Conservation (phyloP, 2,329 filamentous ascomycete species). For the Apiospora koreana region DNA sequence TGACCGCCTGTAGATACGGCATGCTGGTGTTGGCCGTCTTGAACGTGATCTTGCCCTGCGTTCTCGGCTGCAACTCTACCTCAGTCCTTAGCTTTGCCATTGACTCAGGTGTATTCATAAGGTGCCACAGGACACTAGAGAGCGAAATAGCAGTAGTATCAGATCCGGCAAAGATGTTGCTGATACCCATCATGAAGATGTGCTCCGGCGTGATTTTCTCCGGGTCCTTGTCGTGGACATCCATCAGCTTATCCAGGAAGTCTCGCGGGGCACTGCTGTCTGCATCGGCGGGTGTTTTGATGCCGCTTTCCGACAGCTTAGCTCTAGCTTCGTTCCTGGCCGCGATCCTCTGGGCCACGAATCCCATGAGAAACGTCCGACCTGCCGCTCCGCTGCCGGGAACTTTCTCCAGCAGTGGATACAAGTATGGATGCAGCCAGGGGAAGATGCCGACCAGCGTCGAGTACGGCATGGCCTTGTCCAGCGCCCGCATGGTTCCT, state of each 20-base stretch:
- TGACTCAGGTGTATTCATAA: conserved; percentile 25
- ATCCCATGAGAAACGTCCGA: not conserved
- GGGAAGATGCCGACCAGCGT: not conserved
- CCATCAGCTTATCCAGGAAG: not conserved
- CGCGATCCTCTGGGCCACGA: not conserved
- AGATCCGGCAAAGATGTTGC: conserved; percentile 35
- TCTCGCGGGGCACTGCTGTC: not conserved
- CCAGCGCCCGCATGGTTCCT: not conserved
- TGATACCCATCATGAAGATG: not conserved
- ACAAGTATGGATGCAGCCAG: not conserved
- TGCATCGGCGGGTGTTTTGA: not conserved
- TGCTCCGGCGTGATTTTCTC: not conserved
- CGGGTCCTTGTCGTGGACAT: not conserved
- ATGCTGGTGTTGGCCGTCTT: not conserved
- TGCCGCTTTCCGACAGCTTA: not conserved
- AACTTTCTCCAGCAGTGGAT: not conserved
- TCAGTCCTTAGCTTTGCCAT: conserved; percentile 39
- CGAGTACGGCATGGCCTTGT: not conserved
- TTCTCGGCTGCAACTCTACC: conserved; percentile 28
- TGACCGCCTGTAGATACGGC: conserved; percentile 9
- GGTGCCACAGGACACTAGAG: conserved; percentile 30
- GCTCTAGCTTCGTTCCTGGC: not conserved
- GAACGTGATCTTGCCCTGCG: not conserved
- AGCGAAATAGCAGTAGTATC: conserved; percentile 39
- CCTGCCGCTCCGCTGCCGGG: not conserved